Evolutionary conservation across 2,329 filamentous ascomycete genomes (phyloP).

Genomic region (Pestalotiopsis fici): DNA sequence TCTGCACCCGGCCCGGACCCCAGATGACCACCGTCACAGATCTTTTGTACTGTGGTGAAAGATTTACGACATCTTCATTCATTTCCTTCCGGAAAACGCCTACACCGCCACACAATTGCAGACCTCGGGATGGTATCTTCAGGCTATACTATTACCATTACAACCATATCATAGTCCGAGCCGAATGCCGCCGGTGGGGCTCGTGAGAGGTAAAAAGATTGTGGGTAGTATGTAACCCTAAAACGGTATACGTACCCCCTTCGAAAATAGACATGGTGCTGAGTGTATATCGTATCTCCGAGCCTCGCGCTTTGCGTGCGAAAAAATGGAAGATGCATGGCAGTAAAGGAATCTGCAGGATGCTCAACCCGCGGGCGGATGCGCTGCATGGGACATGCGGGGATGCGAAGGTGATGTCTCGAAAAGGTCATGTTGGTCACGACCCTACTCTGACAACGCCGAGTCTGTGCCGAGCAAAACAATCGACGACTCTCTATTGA

Average conservation of each 20-base stretch:
- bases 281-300: neutral
- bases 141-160: neutral
- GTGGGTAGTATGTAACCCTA: neutral
- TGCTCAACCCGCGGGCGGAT: neutral
- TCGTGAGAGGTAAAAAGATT: too few relatives aligned
- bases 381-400: neutral
- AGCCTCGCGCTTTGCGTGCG: neutral
- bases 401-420: neutral
- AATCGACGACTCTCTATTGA: neutral
- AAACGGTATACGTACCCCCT: neutral
- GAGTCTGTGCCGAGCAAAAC: neutral
- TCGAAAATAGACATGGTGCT: neutral
- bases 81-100: neutral
- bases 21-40: conserved; percentile 6
- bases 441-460: neutral
- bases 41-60: neutral
- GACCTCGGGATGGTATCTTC: neutral
- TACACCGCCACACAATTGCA: neutral
- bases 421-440: neutral
- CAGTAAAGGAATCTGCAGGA: neutral
- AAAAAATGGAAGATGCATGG: neutral
- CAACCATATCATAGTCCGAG: neutral
- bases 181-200: neutral
- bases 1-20: neutral
- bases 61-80: neutral